Evolutionary conservation across 805 yeast genomes (phyloP), one percentile per base, ranked within the genome.

Genomic region (Tanozyma kutaoensis): DNA sequence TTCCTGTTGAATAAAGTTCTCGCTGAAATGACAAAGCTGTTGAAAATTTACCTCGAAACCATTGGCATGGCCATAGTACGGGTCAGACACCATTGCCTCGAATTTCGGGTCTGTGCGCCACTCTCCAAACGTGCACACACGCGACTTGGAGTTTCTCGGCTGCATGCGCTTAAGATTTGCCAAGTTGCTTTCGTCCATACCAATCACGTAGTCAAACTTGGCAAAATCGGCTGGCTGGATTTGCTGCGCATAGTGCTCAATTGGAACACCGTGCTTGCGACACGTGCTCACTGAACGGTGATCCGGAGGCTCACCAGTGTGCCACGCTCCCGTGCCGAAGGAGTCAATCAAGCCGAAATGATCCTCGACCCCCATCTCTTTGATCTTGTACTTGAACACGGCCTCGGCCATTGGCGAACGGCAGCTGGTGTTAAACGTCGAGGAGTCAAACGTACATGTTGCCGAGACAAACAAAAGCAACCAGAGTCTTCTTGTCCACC

Each of bases 391-490:
- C 25, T 59, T 62, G 53, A 86, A 84, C 1, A 85, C 81, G 0
- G 95, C 95, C 46, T 88, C 96, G 0, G 97, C 96, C 97, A 86
- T 88, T 10, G 97, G 97, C 2, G 95, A 84, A 26, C 96, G 86
- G 45, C 96, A 85, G 14, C 80, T 74, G 20, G 4, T 14, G 50
- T 46, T 48, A 46, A 47, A 38, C 33, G 8, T 5, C 16, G 19
- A 15, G 6, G 11, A 14, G n/a, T 9, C 14, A 15, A 32, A 61
- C 79, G 38, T 58, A 73, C 76, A 81, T 81, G 50, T 86, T 86
- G 3, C 96, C 96, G 15, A 84, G 59, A 44, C 96, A 86, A 1
- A 85, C 88, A 47, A 86, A 85, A 1, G 93, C 95, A 8, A 86
- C 93, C 1, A 78, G 64, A 4, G 69, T 45, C 32, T 43, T 32